These are phyloP conservation scores for Trichoderma sp. DNA, from an alignment of 2,329 filamentous ascomycete genomes.

Conservation along the genomic window DNA sequence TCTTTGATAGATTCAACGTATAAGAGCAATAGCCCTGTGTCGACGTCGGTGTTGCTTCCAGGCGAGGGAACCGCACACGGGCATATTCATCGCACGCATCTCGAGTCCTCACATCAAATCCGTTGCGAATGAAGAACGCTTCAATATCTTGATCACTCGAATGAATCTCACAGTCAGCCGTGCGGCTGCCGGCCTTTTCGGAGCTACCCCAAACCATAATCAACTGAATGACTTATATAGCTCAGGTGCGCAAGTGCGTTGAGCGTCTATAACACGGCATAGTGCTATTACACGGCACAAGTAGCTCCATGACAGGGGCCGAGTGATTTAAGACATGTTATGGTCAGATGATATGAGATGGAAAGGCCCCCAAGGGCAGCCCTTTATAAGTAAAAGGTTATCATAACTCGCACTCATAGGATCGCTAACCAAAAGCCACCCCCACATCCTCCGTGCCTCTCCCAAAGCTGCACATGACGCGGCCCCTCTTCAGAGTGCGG, in stretches of 20 bases:
- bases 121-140: slow-evolving; percentile 29
- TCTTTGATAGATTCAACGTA: slow-evolving; percentile 44
- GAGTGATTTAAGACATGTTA: background rate
- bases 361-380: background rate
- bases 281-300: background rate
- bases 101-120: slow-evolving; percentile 23
- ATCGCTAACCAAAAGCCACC: slow-evolving; percentile 8
- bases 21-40: slow-evolving; percentile 56
- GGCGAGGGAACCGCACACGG: slow-evolving; percentile 33
- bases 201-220: background rate
- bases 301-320: background rate
- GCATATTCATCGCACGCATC: slow-evolving; percentile 35
- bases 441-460: slow-evolving; percentile 7
- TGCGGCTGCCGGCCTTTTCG: background rate
- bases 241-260: background rate
- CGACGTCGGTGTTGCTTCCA: slow-evolving; percentile 35
- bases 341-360: background rate
- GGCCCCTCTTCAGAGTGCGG: background rate
- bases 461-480: slow-evolving; percentile 8
- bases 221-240: background rate
- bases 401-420: background rate
- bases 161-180: background rate
- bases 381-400: background rate
- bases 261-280: background rate
- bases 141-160: background rate